Base-by-base conservation (phyloP, 768 basidiomycete species). In the Panaeolus cyanescens region DNA sequence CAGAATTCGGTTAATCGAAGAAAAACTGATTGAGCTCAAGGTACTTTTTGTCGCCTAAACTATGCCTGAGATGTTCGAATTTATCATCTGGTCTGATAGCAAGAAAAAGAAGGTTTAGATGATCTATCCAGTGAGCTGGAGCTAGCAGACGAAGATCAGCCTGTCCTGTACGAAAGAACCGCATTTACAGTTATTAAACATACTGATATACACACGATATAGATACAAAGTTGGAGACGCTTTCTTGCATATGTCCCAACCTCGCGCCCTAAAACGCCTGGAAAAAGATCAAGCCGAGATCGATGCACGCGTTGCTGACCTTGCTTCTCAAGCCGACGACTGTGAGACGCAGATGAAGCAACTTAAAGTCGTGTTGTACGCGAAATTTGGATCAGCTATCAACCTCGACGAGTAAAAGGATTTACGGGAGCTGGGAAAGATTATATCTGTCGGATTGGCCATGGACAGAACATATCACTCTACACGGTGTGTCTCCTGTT, bases 91-190 rank as follows among this genome's bases (percentile, higher is more conserved):
- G 50, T 28, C 15, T 50, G 45, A 63, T 70, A 98, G 95, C 88
- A 92, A 83, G 95, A 96, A 77, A 96, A 96, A 76, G 96, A 97
- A 67, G 91, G 94, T 2, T 84, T 96, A 13, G 94, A 96, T 62
- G 96, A 98, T 72, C 83, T 97, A 31, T 77, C 86, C 1, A 91
- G 84, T 45, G 96, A 97, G 68, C 83, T 98, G 22, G 95, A 96
- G 70, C 85, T 98, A 9, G 87, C 89, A 1, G 94, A 96, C 63
- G 94, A 96, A 67, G 90, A 92, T 60, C 84, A 92, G 59, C 79
- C 80, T 0, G 87, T 97, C 4, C 69, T 95, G 92, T 95, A 66
- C 59, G 90, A 10, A 1, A 3, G 30, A 30, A 7, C 33, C 20
- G 9, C 33, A 56, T 34, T 28, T 8, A 19, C 12, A 25, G 15